Evolutionary conservation across 148 eudicot genomes (phyloP).

Genomic region (Salicornia ramosissima): DNA sequence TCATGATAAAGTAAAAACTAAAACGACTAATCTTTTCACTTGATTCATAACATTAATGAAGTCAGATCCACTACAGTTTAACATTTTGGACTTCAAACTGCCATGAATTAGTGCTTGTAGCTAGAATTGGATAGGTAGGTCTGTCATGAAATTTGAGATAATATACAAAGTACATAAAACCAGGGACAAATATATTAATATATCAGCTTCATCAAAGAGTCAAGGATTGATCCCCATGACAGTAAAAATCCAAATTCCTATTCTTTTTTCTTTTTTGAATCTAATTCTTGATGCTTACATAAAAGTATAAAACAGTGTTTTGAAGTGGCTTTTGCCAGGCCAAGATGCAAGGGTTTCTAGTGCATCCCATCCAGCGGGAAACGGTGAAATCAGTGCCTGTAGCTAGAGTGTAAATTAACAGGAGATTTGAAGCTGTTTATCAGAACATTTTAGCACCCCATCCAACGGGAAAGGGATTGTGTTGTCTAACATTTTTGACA

Average conservation of each 20-base stretch:
- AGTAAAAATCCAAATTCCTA: not conserved
- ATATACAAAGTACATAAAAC: not conserved
- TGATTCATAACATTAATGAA: not conserved
- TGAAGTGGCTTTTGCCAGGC: not conserved
- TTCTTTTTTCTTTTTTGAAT: not conserved
- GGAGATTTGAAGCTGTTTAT: not conserved
- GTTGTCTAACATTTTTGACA: not conserved
- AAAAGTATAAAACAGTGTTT: not conserved
- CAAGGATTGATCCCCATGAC: not conserved
- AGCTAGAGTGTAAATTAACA: no score
- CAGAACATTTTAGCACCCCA: not conserved
- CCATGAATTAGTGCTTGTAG: not conserved
- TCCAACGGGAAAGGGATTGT: not conserved
- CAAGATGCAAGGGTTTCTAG: not conserved
- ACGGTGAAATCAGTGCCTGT: no score
- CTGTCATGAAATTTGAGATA: not conserved
- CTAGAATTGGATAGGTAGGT: not conserved
- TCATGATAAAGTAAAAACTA: not conserved
- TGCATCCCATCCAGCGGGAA: no score
- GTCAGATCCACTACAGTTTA: not conserved
- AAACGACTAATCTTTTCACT: not conserved
- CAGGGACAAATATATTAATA: no score
- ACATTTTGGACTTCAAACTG: not conserved
- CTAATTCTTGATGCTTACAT: not conserved
- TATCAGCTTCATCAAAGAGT: no score